These are phyloP conservation scores for Neopestalotiopsis sp. DNA, from an alignment of 2,329 filamentous ascomycete genomes.

Conservation along the genomic window DNA sequence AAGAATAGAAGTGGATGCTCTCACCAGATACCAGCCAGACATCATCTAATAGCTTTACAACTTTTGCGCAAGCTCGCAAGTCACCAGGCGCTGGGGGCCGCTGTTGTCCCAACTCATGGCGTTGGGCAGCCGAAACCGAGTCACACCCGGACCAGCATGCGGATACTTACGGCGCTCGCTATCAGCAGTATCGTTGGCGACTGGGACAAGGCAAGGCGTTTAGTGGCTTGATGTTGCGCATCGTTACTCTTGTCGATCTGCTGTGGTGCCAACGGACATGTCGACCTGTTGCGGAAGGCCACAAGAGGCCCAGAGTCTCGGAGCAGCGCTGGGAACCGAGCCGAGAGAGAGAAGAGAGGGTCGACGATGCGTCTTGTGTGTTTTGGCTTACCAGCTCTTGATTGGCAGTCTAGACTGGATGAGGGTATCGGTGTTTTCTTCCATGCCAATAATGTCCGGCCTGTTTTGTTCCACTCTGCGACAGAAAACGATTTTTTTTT, in stretches of 20 bases:
- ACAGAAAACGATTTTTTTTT: background rate
- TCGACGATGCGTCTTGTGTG: background rate
- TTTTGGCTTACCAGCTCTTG: background rate
- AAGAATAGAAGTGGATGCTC: background rate
- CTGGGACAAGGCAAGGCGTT: background rate
- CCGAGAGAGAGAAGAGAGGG: background rate
- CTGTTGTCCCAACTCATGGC: conserved; percentile 10
- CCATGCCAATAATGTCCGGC: background rate
- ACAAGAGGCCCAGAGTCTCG: background rate
- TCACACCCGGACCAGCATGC: conserved; percentile 2
- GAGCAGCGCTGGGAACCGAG: background rate
- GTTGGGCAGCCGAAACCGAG: conserved; percentile 10
- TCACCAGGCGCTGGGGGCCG: background rate
- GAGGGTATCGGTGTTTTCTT: background rate
- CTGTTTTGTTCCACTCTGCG: background rate
- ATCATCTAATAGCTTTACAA: background rate
- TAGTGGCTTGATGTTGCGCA: conserved; percentile 5
- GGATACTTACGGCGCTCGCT: conserved; percentile 9
- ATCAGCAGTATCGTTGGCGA: background rate
- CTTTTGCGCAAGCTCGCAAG: background rate
- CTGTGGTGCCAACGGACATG: background rate
- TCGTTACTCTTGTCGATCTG: background rate
- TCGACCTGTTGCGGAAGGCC: conserved; percentile 11
- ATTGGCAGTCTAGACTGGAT: background rate
- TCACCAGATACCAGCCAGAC: no score